These are phyloP conservation scores for Phytophthora brassicae DNA, from an alignment of 352 stramenopile species.

Conservation along the genomic window DNA sequence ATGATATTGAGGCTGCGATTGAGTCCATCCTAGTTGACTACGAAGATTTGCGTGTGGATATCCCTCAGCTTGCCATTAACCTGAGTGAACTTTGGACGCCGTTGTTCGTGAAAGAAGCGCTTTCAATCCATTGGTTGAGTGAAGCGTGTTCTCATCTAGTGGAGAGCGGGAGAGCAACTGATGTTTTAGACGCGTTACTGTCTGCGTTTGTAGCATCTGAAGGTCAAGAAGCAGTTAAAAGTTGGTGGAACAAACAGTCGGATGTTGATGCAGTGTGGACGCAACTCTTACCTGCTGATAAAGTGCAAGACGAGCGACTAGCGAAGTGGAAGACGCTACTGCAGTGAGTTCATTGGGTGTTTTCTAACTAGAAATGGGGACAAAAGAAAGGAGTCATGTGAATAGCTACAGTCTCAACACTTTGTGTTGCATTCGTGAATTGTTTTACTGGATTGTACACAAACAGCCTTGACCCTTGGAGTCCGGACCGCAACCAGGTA, in stretches of 20 bases:
- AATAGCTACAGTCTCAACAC: conserved; percentile 26
- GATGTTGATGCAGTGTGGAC: conserved; percentile 36
- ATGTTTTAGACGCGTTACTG: conserved; percentile 56
- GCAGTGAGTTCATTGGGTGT: conserved; percentile 11
- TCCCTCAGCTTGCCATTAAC: conserved; percentile 60
- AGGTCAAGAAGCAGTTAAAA: conserved; percentile 38
- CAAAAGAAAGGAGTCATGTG: conserved; percentile 18
- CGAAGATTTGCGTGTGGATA: conserved; percentile 73
- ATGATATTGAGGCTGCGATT: conserved; percentile 60
- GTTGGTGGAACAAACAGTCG: conserved; percentile 58
- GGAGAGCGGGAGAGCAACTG: conserved; percentile 42
- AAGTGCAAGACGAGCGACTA: conserved; percentile 30
- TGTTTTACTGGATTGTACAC: conserved; percentile 51
- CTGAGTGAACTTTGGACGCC: conserved; percentile 59
- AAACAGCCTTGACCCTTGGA: conserved; percentile 34
- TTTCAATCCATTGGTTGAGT: conserved; percentile 56
- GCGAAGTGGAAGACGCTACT: conserved; percentile 35
- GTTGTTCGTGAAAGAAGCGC: conserved; percentile 54
- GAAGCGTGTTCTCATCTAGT: conserved; percentile 46
- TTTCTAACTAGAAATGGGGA: too few species aligned
- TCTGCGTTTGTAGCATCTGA: conserved; percentile 29
- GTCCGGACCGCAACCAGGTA: conserved; percentile 78
- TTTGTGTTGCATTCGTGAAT: conserved; percentile 19
- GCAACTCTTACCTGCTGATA: conserved; percentile 19
- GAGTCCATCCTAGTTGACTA: conserved; percentile 66